A percentile compares a stretch with the other conserved stretches of the same genome.
Conservation (phyloP, 306 rosid genomes). For the Glycine latifolia region DNA sequence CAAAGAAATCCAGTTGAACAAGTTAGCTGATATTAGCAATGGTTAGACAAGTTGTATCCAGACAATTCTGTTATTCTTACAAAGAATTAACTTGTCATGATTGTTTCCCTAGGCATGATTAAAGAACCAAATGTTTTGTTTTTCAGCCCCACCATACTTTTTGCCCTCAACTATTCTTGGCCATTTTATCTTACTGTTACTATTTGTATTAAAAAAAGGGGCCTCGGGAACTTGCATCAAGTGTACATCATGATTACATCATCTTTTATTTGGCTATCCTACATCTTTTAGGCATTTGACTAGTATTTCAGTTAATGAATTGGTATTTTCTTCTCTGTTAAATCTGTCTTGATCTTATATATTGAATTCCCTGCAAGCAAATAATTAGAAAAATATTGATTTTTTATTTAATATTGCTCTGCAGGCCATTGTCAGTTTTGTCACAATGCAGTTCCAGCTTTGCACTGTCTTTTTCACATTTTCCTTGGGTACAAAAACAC, state of each 20-base stretch:
- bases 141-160: background rate
- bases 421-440: constrained; percentile 90
- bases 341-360: background rate
- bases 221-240: background rate
- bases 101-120: constrained; percentile 14
- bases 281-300: background rate
- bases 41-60: background rate
- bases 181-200: background rate
- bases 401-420: constrained; percentile 40
- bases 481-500: constrained; percentile 89
- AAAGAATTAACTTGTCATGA: background rate
- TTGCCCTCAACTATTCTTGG: background rate
- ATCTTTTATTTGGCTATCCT: constrained; percentile 13
- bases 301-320: background rate
- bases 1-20: constrained; percentile 23
- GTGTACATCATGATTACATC: background rate
- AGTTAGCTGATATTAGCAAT: constrained; percentile 2
- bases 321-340: background rate
- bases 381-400: background rate
- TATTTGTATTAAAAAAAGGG: background rate
- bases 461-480: constrained; percentile 93
- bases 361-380: constrained; percentile 5
- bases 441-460: constrained; percentile 96
- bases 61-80: background rate
- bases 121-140: constrained; percentile 3